A percentile compares a stretch with the other conserved stretches of the same genome.
phyloP scores from a whole-genome alignment of 1,284 basidiomycete genomes.

The Boletellus deceptivus region DNA sequence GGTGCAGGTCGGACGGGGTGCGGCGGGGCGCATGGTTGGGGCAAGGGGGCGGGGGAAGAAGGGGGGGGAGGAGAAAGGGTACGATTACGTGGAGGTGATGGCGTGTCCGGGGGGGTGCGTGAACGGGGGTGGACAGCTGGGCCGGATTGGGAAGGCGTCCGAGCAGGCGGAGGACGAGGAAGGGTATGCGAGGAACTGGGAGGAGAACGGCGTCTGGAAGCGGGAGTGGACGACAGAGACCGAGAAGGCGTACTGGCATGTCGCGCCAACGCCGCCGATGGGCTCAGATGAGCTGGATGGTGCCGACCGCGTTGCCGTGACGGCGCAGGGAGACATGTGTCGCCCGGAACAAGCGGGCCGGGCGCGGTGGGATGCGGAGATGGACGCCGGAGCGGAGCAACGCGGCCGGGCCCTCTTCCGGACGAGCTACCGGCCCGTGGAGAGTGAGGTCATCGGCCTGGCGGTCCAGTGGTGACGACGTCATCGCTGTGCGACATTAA shows the following conservation, averaged over 20 bases:
- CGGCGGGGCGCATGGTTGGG: constrained; percentile 52
- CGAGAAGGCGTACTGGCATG: constrained; percentile 75
- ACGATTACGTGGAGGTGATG: constrained; percentile 99
- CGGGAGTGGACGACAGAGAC: constrained; percentile 76
- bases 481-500: constrained; percentile 6
- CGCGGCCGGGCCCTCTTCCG: constrained; percentile 57
- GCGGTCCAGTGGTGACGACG: constrained; percentile 76
- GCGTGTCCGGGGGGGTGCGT: constrained; percentile 98
- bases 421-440: constrained; percentile 84
- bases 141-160: constrained; percentile 41
- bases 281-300: constrained; percentile 9
- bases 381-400: constrained; percentile 41
- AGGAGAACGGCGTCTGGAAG: constrained; percentile 45
- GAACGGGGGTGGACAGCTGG: constrained; percentile 95
- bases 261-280: constrained; percentile 48
- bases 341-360: constrained; percentile 12
- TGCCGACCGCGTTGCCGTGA: constrained; percentile 45
- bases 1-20: constrained; percentile 66
- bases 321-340: constrained; percentile 42
- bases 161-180: constrained; percentile 52
- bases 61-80: constrained; percentile 45
- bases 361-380: constrained; percentile 33
- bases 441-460: constrained; percentile 80
- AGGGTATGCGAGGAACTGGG: constrained; percentile 58
- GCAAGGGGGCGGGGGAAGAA: constrained; percentile 35